phyloP scores from a whole-genome alignment of 805 yeast genomes.

The Kluyveromyces siamensis region DNA sequence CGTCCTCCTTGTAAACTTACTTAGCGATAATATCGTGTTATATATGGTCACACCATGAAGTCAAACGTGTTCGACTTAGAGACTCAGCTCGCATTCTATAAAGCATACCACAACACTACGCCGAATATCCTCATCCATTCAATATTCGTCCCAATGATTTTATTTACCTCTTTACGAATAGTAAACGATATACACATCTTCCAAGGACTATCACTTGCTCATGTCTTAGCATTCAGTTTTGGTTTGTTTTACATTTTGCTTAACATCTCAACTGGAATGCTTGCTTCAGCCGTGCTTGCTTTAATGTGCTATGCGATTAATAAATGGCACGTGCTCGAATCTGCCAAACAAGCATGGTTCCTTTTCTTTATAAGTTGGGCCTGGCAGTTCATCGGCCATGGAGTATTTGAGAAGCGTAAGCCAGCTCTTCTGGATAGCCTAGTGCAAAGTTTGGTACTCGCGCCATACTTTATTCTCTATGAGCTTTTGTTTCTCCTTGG shows the following conservation, averaged over 20 bases:
- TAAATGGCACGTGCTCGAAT: conserved; percentile 9
- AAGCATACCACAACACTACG: conserved; percentile 42
- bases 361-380: conserved; percentile 60
- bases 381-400: conserved; percentile 84
- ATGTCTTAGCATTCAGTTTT: conserved; percentile 37
- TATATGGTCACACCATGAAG: neutral
- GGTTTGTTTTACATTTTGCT: conserved; percentile 50
- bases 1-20: too few species aligned
- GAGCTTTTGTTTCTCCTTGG: conserved; percentile 72
- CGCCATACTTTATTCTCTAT: conserved; percentile 81
- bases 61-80: conserved; percentile 13
- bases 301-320: conserved; percentile 21
- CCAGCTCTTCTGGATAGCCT: conserved; percentile 85
- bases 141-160: conserved; percentile 70
- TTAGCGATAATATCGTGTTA: too few species aligned
- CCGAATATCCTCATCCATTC: conserved; percentile 70
- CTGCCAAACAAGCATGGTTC: conserved; percentile 15
- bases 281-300: conserved; percentile 34
- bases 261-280: conserved; percentile 42
- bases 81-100: conserved; percentile 49
- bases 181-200: conserved; percentile 11
- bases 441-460: conserved; percentile 77
- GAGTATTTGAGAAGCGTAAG: conserved; percentile 64
- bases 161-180: conserved; percentile 36
- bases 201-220: conserved; percentile 37